Evolutionary conservation across 306 rosid species (phyloP).

Genomic region (Astragalus glycyphyllos): DNA sequence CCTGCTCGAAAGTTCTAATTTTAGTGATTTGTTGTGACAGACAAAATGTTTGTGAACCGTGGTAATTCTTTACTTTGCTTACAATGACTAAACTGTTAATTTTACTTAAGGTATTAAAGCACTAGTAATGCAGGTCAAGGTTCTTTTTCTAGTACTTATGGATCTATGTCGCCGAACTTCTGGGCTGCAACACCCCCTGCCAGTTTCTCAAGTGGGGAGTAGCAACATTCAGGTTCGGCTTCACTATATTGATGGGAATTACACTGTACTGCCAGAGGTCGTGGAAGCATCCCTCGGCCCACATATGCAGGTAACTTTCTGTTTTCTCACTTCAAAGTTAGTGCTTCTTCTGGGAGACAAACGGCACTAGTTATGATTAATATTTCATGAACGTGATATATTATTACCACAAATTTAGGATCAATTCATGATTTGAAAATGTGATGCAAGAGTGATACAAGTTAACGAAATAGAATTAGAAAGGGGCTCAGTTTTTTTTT

Average conservation of each 20-base stretch:
- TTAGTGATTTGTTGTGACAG: conserved; percentile 34
- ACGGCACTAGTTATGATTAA: conserved; percentile 23
- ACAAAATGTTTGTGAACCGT: conserved; percentile 13
- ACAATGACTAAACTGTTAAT: not conserved
- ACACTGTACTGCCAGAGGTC: conserved; percentile 91
- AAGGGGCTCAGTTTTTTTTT: conserved; percentile 14
- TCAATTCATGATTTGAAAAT: conserved; percentile 25
- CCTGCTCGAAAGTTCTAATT: conserved; percentile 27
- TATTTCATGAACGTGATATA: conserved; percentile 16
- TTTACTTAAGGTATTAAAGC: conserved; percentile 20
- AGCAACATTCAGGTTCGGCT: conserved; percentile 85
- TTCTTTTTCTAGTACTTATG: conserved; percentile 84
- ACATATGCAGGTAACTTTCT: conserved; percentile 81
- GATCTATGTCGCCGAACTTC: conserved; percentile 90
- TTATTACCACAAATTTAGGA: conserved; percentile 26
- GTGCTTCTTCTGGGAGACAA: conserved; percentile 32
- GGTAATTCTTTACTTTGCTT: conserved; percentile 32
- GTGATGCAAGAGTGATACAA: conserved; percentile 20
- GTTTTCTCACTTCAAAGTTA: conserved; percentile 22
- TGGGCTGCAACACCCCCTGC: conserved; percentile 74
- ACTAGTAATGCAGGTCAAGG: conserved; percentile 72
- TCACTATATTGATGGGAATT: conserved; percentile 94
- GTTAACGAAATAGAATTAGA: not conserved
- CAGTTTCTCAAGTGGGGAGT: conserved; percentile 94
- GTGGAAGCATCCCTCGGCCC: conserved; percentile 95